Evolutionary conservation across 768 basidiomycete genomes (phyloP), one percentile per base, ranked within the genome.

Genomic region (Leccinum subtestaceum): DNA sequence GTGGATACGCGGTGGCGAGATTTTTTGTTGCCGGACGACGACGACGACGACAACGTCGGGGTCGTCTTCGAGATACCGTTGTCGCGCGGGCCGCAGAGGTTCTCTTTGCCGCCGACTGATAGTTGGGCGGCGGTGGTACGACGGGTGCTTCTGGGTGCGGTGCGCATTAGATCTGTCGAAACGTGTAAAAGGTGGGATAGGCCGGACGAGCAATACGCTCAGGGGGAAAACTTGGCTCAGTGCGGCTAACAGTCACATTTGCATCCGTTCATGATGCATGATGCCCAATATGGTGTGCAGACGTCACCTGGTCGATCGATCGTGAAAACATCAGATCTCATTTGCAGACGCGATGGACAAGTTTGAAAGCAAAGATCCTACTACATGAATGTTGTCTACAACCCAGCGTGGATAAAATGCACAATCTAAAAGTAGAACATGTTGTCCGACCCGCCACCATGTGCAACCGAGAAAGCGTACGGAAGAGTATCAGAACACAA

Each of bases 1-100:
- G 61, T 58, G 29, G 79, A 72, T 68, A 80, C 64, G 52, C 76
- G 77, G 56, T 75, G 75, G 32, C 78, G 74, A 7, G 67, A 58
- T n/a, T 71, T 75, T 63, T 53, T 72, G 57, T 50, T 55, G 4
- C 48, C 48, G 13, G 58, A 52, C 8, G 54, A 48, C 11, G 57
- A 5, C n/a, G 38, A 9, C 38, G 38, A 27, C 25, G 25, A 25
- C 25, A 25, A 25, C 25, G 25, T 25, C 25, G 25, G 25, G 3
- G 25, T 25, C 25, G 23, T 40, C 40, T 43, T 43, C 40, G 17
- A 43, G n/a, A n/a, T n/a, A 4, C 9, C 29, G 21, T 5, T 50
- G 10, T 32, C 52, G 36, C 31, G 49, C 36, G 52, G 36, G 12
- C 15, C 53, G 23, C 15, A 54, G 49, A n/a, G 61, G 5, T 7